phyloP scores from a whole-genome alignment of 768 basidiomycete species.

The Calvatia gigantea region DNA sequence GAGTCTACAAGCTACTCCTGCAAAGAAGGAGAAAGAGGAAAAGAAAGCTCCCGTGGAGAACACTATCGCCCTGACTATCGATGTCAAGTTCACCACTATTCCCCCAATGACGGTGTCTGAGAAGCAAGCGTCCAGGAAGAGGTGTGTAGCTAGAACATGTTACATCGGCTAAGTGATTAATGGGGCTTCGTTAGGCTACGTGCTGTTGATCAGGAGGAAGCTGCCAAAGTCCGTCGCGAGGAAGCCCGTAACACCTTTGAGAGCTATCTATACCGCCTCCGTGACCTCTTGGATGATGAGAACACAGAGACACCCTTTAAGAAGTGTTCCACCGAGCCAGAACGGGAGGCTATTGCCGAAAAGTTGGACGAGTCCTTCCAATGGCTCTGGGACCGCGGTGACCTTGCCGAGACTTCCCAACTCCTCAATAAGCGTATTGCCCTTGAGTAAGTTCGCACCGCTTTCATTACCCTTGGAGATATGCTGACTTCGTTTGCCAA shows the following conservation, averaged over 20 bases:
- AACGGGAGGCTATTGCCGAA: slow-evolving; percentile 62
- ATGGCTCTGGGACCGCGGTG: slow-evolving; percentile 86
- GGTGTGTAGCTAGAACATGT: slow-evolving; percentile 45
- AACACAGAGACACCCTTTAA: slow-evolving; percentile 71
- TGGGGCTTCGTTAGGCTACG: slow-evolving; percentile 75
- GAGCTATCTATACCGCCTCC: slow-evolving; percentile 87
- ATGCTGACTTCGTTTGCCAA: slow-evolving; percentile 24
- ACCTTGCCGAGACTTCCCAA: slow-evolving; percentile 73
- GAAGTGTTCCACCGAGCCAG: slow-evolving; percentile 74
- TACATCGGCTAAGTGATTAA: background rate
- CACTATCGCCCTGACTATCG: slow-evolving; percentile 66
- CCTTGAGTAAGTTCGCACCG: slow-evolving; percentile 66
- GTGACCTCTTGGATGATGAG: slow-evolving; percentile 73
- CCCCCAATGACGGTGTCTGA: slow-evolving; percentile 75
- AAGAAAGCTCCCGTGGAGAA: slow-evolving; percentile 44
- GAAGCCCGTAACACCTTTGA: slow-evolving; percentile 92
- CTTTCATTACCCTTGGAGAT: background rate
- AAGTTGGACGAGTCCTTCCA: slow-evolving; percentile 69
- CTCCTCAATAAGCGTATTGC: slow-evolving; percentile 73
- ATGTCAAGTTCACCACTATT: slow-evolving; percentile 59
- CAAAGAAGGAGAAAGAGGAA: slow-evolving; percentile 33
- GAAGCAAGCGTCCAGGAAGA: slow-evolving; percentile 68
- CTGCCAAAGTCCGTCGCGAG: slow-evolving; percentile 71
- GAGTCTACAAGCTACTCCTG: slow-evolving; percentile 36
- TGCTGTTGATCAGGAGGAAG: slow-evolving; percentile 74